A percentile compares a stretch with the other conserved stretches of the same genome.
Evolutionary conservation across 352 stramenopile species (phyloP).

Genomic region (Globisporangium radiosum): DNA sequence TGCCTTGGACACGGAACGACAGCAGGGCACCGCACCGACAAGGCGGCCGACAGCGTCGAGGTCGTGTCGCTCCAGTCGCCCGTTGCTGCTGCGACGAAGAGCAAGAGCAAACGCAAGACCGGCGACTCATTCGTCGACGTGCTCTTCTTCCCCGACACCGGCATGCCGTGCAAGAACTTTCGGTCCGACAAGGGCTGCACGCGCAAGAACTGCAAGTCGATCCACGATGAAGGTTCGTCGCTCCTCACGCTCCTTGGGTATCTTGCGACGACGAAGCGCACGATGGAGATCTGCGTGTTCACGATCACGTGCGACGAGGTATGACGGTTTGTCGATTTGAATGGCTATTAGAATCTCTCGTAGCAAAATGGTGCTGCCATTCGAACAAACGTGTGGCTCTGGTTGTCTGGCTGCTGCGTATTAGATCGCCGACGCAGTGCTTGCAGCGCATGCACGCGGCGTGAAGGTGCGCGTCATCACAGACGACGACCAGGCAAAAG

Average conservation of each 20-base stretch:
- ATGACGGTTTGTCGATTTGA: neutral
- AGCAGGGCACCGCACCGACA: neutral
- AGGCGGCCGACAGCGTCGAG: slow-evolving; percentile 4
- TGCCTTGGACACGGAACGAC: slow-evolving; percentile 28
- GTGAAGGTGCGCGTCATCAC: slow-evolving; percentile 58
- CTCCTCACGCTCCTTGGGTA: slow-evolving; percentile 47
- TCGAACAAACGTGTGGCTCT: neutral
- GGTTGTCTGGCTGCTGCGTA: neutral
- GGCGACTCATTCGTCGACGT: slow-evolving; percentile 64
- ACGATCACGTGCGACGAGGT: slow-evolving; percentile 73
- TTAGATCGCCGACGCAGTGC: slow-evolving; percentile 53
- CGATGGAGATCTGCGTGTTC: slow-evolving; percentile 69
- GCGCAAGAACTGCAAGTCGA: slow-evolving; percentile 59
- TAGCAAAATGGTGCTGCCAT: neutral
- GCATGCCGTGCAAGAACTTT: slow-evolving; percentile 56
- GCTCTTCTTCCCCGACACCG: slow-evolving; percentile 64
- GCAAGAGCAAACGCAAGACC: slow-evolving; percentile 1
- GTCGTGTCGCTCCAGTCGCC: slow-evolving; percentile 10
- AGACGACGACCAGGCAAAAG: slow-evolving; percentile 53
- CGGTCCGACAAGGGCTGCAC: slow-evolving; percentile 38
- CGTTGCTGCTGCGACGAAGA: neutral
- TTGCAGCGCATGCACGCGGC: slow-evolving; percentile 42
- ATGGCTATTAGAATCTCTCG: no score
- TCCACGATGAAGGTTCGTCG: slow-evolving; percentile 53
- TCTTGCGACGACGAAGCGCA: slow-evolving; percentile 32